Evolutionary conservation across 345 rosid species (phyloP).

Genomic region (Hirschfeldia incana): DNA sequence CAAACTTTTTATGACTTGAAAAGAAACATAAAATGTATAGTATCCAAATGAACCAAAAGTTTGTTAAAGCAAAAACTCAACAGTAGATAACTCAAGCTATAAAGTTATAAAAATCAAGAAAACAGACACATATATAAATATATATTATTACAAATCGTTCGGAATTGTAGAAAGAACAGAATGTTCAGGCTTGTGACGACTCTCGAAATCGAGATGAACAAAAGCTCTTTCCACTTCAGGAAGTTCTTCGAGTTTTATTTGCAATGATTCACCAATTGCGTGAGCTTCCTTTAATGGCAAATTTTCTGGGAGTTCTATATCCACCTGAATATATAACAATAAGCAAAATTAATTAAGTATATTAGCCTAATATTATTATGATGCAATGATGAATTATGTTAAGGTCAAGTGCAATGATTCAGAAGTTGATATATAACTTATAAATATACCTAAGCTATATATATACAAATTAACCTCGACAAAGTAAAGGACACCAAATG

Average conservation of each 20-base stretch:
- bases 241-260: conserved; percentile 77
- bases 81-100: not conserved
- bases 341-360: not conserved
- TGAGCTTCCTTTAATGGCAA: conserved; percentile 79
- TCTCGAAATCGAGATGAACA: conserved; percentile 89
- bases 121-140: not conserved
- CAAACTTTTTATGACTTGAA: not conserved
- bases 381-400: not conserved
- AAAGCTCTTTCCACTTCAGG: conserved; percentile 90
- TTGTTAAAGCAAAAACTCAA: not conserved
- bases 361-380: not conserved
- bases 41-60: not conserved
- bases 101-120: not conserved
- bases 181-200: conserved; percentile 92
- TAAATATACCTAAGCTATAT: not conserved
- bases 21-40: not conserved
- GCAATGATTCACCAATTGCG: conserved; percentile 73
- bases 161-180: conserved; percentile 67
- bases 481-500: not conserved
- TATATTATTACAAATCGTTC: conserved; percentile 33
- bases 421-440: not conserved
- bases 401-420: not conserved
- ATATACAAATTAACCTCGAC: not conserved
- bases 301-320: conserved; percentile 84
- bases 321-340: conserved; percentile 49